Evolutionary conservation across 108 stramenopile species (phyloP).

Genomic region (Skeletonema grethae): DNA sequence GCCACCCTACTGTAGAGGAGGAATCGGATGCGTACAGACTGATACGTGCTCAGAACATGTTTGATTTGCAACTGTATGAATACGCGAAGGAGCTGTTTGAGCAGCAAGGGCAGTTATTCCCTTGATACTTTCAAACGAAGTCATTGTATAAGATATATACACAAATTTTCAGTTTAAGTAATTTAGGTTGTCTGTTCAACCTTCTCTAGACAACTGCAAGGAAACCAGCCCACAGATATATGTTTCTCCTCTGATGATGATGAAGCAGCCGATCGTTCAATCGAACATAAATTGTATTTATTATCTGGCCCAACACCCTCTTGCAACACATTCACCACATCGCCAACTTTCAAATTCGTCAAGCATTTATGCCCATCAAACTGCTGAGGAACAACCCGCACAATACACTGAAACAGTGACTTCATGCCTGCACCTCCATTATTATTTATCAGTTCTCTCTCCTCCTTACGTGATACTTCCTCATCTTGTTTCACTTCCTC

Average conservation of each 20-base stretch:
- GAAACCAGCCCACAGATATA: slow-evolving; percentile 78
- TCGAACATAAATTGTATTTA: slow-evolving; percentile 77
- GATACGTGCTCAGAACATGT: slow-evolving; percentile 53
- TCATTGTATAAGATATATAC: background rate
- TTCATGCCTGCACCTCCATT: slow-evolving; percentile 9
- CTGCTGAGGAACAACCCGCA: slow-evolving; percentile 35
- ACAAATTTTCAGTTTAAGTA: background rate
- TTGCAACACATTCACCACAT: slow-evolving; percentile 73
- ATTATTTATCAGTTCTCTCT: background rate
- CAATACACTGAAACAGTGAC: slow-evolving; percentile 51
- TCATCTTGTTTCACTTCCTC: slow-evolving; percentile 30
- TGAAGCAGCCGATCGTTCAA: slow-evolving; percentile 2
- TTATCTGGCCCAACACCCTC: slow-evolving; percentile 73
- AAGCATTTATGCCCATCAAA: slow-evolving; percentile 61
- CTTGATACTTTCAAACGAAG: background rate
- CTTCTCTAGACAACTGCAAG: slow-evolving; percentile 62
- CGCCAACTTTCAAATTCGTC: slow-evolving; percentile 59
- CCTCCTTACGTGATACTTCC: slow-evolving; percentile 21
- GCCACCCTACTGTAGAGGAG: slow-evolving; percentile 29
- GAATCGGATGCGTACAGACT: slow-evolving; percentile 45
- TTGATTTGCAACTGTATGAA: slow-evolving; percentile 55
- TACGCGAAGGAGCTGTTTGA: slow-evolving; percentile 52
- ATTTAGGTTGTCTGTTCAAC: background rate
- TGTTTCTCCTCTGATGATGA: slow-evolving; percentile 3
- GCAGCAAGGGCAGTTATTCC: slow-evolving; percentile 11